A percentile compares a stretch with the other conserved stretches of the same genome.
Conservation (phyloP, 1,284 basidiomycete species). For the Sporisorium graminicola region DNA sequence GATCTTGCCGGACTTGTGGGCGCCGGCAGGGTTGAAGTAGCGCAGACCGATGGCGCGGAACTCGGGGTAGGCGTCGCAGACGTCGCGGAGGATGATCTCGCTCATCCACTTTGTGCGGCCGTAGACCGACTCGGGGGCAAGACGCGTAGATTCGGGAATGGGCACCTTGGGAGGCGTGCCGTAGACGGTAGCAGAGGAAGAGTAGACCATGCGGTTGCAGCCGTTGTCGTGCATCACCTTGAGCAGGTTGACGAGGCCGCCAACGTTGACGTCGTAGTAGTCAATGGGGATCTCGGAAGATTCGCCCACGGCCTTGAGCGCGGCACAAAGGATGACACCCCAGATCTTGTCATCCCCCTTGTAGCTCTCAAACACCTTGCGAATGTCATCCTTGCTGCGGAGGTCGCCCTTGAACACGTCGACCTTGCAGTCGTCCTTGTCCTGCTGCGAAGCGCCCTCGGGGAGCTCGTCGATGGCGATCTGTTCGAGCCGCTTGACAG, state of each 20-base stretch:
- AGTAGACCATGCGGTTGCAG: constrained; percentile 90
- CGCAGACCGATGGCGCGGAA: constrained; percentile 87
- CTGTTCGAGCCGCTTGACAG: constrained; percentile 80
- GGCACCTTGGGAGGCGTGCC: constrained; percentile 92
- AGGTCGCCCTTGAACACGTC: constrained; percentile 72
- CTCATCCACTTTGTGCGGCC: constrained; percentile 95
- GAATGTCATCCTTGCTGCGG: constrained; percentile 57
- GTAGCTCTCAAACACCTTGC: constrained; percentile 60
- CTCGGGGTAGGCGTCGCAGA: constrained; percentile 82
- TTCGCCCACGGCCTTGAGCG: constrained; percentile 98
- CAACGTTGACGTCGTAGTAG: constrained; percentile 69
- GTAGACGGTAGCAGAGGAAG: constrained; percentile 98
- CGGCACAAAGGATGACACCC: constrained; percentile 96
- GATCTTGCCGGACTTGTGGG: constrained; percentile 93
- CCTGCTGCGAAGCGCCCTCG: constrained; percentile 74
- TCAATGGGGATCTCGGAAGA: constrained; percentile 92
- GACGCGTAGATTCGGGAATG: constrained; percentile 90
- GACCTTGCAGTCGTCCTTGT: constrained; percentile 82
- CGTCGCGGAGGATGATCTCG: constrained; percentile 89
- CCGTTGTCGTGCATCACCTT: constrained; percentile 82
- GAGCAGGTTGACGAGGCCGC: constrained; percentile 64
- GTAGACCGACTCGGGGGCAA: constrained; percentile 92
- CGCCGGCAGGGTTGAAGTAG: constrained; percentile 98
- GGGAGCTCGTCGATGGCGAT: constrained; percentile 81
- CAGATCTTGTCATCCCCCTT: constrained; percentile 75